These are phyloP conservation scores for Byssothecium circinans DNA, from an alignment of 2,329 filamentous ascomycete species.

Conservation along the genomic window DNA sequence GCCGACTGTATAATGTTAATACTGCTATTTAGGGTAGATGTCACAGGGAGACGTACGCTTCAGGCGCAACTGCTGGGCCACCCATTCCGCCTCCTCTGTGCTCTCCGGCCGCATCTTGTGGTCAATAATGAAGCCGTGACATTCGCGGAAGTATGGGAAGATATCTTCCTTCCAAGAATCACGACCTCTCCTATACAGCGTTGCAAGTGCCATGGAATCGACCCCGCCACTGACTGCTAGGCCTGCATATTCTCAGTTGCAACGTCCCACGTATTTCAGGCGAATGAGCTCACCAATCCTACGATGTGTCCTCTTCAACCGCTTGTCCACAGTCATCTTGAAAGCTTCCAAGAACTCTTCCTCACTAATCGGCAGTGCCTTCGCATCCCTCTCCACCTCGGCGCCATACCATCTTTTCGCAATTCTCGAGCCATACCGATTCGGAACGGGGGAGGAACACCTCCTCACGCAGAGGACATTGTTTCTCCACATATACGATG, in stretches of 20 bases:
- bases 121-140: slow-evolving; percentile 63
- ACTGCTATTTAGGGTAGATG: background rate
- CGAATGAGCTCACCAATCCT: slow-evolving; percentile 17
- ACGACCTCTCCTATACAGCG: slow-evolving; percentile 58
- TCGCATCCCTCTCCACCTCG: background rate
- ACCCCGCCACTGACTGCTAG: slow-evolving; percentile 89
- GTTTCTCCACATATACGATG: slow-evolving; percentile 38
- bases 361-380: slow-evolving; percentile 23
- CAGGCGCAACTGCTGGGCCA: slow-evolving; percentile 49
- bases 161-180: slow-evolving; percentile 1
- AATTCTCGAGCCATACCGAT: slow-evolving; percentile 12
- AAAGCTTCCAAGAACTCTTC: slow-evolving; percentile 31
- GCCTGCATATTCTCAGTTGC: slow-evolving; percentile 34
- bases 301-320: background rate
- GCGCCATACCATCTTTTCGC: slow-evolving; percentile 25
- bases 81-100: slow-evolving; percentile 56
- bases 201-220: slow-evolving; percentile 95
- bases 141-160: slow-evolving; percentile 21
- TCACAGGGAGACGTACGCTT: slow-evolving; percentile 43
- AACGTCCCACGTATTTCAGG: background rate
- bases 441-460: slow-evolving; percentile 23
- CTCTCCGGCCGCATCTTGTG: slow-evolving; percentile 61
- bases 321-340: background rate
- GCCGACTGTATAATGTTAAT: slow-evolving; percentile 26
- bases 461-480: slow-evolving; percentile 38